Base-by-base conservation (phyloP, 768 basidiomycete genomes). In the Suillus ampliporus region DNA sequence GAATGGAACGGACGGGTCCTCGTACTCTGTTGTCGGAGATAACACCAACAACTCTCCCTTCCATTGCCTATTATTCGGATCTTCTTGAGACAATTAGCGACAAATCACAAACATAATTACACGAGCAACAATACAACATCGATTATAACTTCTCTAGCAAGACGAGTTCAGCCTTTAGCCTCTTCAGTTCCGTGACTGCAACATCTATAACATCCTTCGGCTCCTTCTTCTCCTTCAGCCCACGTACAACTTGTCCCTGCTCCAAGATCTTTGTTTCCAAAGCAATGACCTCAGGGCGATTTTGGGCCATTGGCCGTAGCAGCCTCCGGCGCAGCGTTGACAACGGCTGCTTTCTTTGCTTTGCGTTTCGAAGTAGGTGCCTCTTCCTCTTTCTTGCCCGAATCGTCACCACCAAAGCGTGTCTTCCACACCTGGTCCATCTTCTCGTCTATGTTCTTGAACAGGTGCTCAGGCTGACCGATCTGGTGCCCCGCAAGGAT, bases 381-480 rank as follows among this genome's bases (percentile, higher is more conserved):
- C 61, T 78, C 81, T 28, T 79, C 74, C 58, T 78, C 79, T 63
- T 84, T 79, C 68, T 73, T 76, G 44, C 72, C 75, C 13, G 73
- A 73, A 51, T 70, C 79, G 67, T 58, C 80, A 9, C 97, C 97
- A 4, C 90, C 90, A 69, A 95, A 99, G 74, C 86, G 87, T 52
- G 76, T 76, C 67, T 89, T 84, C 90, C 91, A 99, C 7, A 85
- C 83, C 35, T 94, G 90, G 28, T 89, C 89, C 89, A 89, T 90
- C 72, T 86, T 89, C 70, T 97, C 93, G 63, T 97, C 94, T 64
- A 99, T 97, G 75, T 87, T 90, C 78, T 90, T 93, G 82, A 99
- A 99, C 64, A 99, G 77, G 76, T 98, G 91, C 51, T 86, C 93
- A 5, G 97, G 93, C 63, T 84, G 86, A 53, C 94, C 93, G 60